Conservation (phyloP, 1,284 basidiomycete genomes). For the Sporisorium exsertum region DNA sequence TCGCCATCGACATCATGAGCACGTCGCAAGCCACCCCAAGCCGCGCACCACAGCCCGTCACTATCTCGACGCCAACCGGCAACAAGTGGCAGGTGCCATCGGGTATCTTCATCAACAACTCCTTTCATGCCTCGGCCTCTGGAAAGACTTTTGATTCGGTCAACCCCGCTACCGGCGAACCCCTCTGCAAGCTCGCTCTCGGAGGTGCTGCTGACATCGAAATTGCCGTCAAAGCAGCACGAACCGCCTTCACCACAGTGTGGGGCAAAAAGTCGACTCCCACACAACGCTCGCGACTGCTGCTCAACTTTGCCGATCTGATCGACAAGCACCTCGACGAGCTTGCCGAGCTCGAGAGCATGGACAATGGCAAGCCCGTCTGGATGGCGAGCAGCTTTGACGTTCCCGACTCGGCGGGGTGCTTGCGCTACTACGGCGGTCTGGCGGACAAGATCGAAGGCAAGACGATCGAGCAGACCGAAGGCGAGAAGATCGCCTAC, state of each 20-base stretch:
- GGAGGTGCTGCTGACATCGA: conserved; percentile 58
- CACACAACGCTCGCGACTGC: conserved; percentile 74
- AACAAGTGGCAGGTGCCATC: conserved; percentile 49
- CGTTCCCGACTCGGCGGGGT: conserved; percentile 76
- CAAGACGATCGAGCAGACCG: conserved; percentile 80
- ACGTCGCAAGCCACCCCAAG: conserved; percentile 15
- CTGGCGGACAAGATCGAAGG: conserved; percentile 83
- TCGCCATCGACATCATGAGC: conserved; percentile 8
- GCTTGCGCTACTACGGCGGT: conserved; percentile 76
- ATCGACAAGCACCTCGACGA: conserved; percentile 80
- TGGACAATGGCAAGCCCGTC: conserved; percentile 86
- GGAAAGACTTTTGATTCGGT: conserved; percentile 56
- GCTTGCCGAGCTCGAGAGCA: conserved; percentile 71
- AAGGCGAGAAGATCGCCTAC: conserved; percentile 76
- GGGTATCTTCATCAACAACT: conserved; percentile 61
- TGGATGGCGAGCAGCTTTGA: conserved; percentile 77
- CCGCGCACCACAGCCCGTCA: conserved; percentile 29
- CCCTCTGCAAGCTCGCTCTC: conserved; percentile 46
- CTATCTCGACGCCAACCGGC: conserved; percentile 62
- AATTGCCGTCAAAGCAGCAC: conserved; percentile 55
- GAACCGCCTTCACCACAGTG: conserved; percentile 47
- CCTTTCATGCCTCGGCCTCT: conserved; percentile 47
- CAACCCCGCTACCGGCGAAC: conserved; percentile 58
- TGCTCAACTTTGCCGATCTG: conserved; percentile 77
- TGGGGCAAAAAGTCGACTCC: conserved; percentile 51